phyloP scores from a whole-genome alignment of 1,284 basidiomycete genomes.

The Inonotus hispidus region DNA sequence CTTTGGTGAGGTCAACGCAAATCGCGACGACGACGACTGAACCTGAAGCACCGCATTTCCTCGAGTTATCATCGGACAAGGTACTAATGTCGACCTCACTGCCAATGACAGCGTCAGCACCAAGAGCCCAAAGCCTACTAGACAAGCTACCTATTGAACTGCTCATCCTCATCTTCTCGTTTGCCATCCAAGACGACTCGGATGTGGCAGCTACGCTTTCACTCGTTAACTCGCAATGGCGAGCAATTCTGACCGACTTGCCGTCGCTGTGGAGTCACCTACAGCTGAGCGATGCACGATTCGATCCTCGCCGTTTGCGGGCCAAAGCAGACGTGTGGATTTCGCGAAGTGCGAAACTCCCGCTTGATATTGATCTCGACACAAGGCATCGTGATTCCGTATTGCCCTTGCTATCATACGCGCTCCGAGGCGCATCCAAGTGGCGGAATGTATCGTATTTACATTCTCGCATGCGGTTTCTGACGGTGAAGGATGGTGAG shows the following conservation, averaged over 20 bases:
- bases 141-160: slow-evolving; percentile 51
- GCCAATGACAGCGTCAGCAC: background rate
- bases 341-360: slow-evolving; percentile 43
- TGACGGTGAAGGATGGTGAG: slow-evolving; percentile 10
- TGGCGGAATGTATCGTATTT: slow-evolving; percentile 39
- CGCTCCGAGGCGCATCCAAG: slow-evolving; percentile 46
- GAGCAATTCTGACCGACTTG: slow-evolving; percentile 30
- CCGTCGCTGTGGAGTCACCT: slow-evolving; percentile 50
- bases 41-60: background rate
- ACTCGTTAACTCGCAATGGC: slow-evolving; percentile 51
- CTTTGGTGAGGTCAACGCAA: background rate
- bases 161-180: slow-evolving; percentile 54
- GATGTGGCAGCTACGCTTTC: slow-evolving; percentile 37
- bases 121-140: slow-evolving; percentile 16
- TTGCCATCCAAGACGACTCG: slow-evolving; percentile 37
- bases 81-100: background rate
- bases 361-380: slow-evolving; percentile 49
- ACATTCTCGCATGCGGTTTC: slow-evolving; percentile 28
- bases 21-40: background rate
- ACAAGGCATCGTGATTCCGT: slow-evolving; percentile 45
- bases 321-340: slow-evolving; percentile 50
- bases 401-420: slow-evolving; percentile 56
- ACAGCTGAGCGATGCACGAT: slow-evolving; percentile 38
- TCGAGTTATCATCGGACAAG: background rate
- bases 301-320: slow-evolving; percentile 34